These are phyloP conservation scores for Novymonas esmeraldas DNA, from an alignment of 208 protist genomes.

Conservation along the genomic window DNA sequence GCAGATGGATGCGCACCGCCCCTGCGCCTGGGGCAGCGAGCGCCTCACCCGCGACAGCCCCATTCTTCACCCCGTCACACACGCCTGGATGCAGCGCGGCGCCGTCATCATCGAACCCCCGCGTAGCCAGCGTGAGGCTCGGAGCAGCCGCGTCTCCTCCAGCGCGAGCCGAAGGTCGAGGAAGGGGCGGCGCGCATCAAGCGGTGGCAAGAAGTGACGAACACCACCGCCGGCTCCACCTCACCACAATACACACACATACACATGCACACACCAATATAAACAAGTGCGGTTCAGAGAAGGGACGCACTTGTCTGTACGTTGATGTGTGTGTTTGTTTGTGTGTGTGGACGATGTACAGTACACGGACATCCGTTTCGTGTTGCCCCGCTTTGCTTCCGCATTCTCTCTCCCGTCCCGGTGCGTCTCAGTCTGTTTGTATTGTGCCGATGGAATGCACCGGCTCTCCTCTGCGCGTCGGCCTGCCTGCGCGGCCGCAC, in stretches of 20 bases:
- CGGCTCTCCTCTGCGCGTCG: too few relatives aligned
- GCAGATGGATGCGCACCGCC: constrained; percentile 24
- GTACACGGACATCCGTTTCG: constrained; percentile 5
- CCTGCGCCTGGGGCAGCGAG: constrained; percentile 30
- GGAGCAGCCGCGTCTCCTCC: too few relatives aligned
- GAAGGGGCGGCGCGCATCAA: background rate
- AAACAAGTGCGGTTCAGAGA: too few relatives aligned
- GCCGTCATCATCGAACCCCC: background rate
- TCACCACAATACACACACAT: too few relatives aligned
- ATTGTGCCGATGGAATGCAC: too few relatives aligned
- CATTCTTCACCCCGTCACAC: constrained; percentile 23
- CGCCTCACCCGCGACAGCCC: constrained; percentile 18
- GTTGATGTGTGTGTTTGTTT: too few relatives aligned
- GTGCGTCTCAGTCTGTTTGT: constrained; percentile 1
- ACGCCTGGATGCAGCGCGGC: constrained; percentile 4
- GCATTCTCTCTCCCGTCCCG: constrained; percentile 5
- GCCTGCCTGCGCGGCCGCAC: too few relatives aligned
- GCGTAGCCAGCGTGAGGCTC: background rate
- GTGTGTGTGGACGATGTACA: constrained; percentile 1
- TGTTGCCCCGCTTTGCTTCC: constrained; percentile 1
- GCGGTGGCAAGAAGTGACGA: too few relatives aligned
- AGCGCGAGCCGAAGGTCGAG: background rate
- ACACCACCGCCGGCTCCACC: too few relatives aligned
- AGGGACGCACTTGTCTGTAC: too few relatives aligned
- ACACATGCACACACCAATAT: too few relatives aligned